These are phyloP conservation scores for Begonia loranthoides DNA, from an alignment of 306 rosid species.

Conservation along the genomic window DNA sequence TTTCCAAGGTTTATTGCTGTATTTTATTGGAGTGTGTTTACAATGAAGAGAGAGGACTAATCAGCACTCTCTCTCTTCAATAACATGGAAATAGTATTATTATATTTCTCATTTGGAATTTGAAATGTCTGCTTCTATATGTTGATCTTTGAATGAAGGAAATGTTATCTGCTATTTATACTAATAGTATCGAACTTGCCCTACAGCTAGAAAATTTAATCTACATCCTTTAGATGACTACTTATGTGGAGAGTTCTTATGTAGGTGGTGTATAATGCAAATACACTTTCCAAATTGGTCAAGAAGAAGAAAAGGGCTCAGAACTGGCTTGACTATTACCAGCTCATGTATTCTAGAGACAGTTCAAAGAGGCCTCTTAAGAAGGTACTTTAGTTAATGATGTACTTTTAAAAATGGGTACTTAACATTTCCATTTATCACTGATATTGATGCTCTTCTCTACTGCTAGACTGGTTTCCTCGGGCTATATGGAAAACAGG, in stretches of 20 bases:
- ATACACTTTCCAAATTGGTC: constrained; percentile 59
- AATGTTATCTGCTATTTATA: too few relatives aligned
- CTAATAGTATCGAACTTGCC: too few relatives aligned
- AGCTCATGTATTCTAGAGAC: constrained; percentile 50
- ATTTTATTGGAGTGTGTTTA: too few relatives aligned
- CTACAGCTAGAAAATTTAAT: too few relatives aligned
- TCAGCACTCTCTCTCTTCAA: too few relatives aligned
- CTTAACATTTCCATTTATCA: neutral
- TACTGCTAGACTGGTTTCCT: constrained; percentile 73
- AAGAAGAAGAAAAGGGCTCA: constrained; percentile 68
- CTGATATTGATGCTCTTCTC: neutral
- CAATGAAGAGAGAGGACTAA: too few relatives aligned
- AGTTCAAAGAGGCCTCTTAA: constrained; percentile 35
- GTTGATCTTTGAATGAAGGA: too few relatives aligned
- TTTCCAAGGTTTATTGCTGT: too few relatives aligned
- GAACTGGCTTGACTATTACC: constrained; percentile 87
- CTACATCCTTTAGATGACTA: too few relatives aligned
- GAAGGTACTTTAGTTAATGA: constrained; percentile 41
- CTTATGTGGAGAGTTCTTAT: constrained; percentile 5
- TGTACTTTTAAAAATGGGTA: constrained; percentile 4
- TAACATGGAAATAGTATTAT: too few relatives aligned
- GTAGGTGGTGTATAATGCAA: constrained; percentile 80
- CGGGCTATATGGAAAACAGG: constrained; percentile 61
- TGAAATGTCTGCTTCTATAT: too few relatives aligned
- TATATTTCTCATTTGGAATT: too few relatives aligned